A percentile compares a stretch with the other conserved stretches of the same genome.
phyloP scores from a whole-genome alignment of 208 protist genomes.

The Acanthamoeba polyphaga region DNA sequence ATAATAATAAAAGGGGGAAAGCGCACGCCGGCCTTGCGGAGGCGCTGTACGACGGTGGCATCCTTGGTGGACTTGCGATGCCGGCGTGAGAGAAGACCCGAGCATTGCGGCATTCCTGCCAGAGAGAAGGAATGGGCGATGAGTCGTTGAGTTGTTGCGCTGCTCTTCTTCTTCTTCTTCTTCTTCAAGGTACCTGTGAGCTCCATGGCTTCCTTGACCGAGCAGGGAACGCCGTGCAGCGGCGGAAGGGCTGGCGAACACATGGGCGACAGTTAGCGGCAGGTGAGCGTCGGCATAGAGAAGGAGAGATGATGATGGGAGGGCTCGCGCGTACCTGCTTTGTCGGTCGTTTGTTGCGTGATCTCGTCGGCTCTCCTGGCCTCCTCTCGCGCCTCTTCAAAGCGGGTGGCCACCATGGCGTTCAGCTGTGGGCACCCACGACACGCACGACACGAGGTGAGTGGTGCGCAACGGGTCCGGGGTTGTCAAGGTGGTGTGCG shows the following conservation, averaged over 20 bases:
- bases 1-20: too few relatives aligned
- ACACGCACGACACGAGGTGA: background rate
- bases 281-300: background rate
- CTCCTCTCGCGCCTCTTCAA: background rate
- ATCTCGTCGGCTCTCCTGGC: background rate
- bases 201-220: background rate
- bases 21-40: background rate
- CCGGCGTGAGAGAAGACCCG: background rate
- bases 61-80: background rate
- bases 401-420: constrained; percentile 9
- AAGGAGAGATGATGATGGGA: background rate
- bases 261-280: background rate
- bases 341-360: background rate
- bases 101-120: background rate
- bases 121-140: background rate
- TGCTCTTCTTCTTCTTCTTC: too few relatives aligned
- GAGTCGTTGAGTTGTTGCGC: background rate
- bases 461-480: background rate
- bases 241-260: background rate
- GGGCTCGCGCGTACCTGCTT: background rate
- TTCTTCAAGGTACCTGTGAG: background rate
- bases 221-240: background rate
- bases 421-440: background rate
- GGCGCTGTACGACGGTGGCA: background rate
- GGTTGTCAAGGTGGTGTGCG: background rate